Evolutionary conservation across 129 eudicot genomes (phyloP).

Genomic region (Silybum marianum): DNA sequence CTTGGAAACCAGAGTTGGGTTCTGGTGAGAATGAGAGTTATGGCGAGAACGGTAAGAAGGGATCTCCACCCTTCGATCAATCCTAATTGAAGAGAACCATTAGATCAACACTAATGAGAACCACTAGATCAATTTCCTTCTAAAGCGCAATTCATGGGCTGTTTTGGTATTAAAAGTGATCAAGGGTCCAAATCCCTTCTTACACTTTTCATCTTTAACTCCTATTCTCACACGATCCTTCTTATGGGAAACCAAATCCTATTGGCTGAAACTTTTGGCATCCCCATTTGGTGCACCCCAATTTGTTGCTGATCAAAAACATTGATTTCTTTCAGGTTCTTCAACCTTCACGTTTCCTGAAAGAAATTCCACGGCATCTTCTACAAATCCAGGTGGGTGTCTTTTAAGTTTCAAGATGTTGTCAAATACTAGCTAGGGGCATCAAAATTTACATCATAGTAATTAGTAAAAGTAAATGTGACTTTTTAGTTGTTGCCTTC

Average conservation of each 20-base stretch:
- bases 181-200: no score
- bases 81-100: no score
- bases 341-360: conserved; percentile 93
- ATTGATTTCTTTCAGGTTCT: conserved; percentile 59
- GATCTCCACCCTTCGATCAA: no score
- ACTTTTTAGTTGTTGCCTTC: conserved; percentile 3
- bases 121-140: no score
- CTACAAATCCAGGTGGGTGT: conserved; percentile 62
- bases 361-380: conserved; percentile 86
- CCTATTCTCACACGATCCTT: no score
- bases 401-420: conserved; percentile 22
- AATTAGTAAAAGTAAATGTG: conserved; percentile 10
- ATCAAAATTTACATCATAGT: background rate
- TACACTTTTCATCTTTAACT: no score
- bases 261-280: background rate
- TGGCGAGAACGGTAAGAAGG: no score
- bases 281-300: background rate
- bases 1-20: background rate
- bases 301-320: background rate
- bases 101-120: no score
- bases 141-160: no score
- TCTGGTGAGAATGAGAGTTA: no score
- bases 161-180: no score
- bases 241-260: background rate
- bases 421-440: background rate